These are phyloP conservation scores for Platismatia glauca DNA, from an alignment of 495 filamentous ascomycete genomes.

Conservation along the genomic window DNA sequence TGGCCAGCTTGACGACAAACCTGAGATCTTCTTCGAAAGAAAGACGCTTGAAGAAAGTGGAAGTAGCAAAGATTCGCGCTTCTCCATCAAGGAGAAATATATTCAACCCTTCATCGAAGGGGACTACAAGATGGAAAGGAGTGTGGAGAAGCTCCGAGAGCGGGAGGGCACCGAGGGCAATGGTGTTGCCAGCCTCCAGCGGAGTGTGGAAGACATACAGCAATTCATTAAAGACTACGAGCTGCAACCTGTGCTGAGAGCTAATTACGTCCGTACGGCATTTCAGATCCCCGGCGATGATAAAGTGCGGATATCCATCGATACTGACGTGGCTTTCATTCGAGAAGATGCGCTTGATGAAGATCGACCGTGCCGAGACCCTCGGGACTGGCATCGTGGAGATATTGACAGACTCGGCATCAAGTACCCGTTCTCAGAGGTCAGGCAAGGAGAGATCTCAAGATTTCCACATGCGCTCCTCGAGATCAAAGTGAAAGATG, in stretches of 20 bases:
- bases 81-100: slow-evolving; percentile 89
- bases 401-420: slow-evolving; percentile 80
- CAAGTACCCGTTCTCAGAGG: slow-evolving; percentile 73
- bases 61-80: slow-evolving; percentile 62
- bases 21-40: slow-evolving; percentile 77
- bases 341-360: slow-evolving; percentile 80
- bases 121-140: slow-evolving; percentile 88
- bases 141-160: slow-evolving; percentile 68
- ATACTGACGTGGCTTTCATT: slow-evolving; percentile 87
- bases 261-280: slow-evolving; percentile 88
- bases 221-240: slow-evolving; percentile 66
- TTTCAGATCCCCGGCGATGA: slow-evolving; percentile 95
- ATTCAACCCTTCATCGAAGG: slow-evolving; percentile 79
- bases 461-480: slow-evolving; percentile 84
- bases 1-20: slow-evolving; percentile 67
- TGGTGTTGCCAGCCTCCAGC: slow-evolving; percentile 58
- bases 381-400: slow-evolving; percentile 77
- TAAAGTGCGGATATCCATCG: slow-evolving; percentile 81
- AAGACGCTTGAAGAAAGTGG: slow-evolving; percentile 73
- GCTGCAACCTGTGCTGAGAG: slow-evolving; percentile 76
- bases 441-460: slow-evolving; percentile 86
- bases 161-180: slow-evolving; percentile 50
- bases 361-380: slow-evolving; percentile 78
- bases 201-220: slow-evolving; percentile 69
- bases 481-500: slow-evolving; percentile 83